Conservation (phyloP, 129 eudicot genomes). For the Kitagawia praeruptora region DNA sequence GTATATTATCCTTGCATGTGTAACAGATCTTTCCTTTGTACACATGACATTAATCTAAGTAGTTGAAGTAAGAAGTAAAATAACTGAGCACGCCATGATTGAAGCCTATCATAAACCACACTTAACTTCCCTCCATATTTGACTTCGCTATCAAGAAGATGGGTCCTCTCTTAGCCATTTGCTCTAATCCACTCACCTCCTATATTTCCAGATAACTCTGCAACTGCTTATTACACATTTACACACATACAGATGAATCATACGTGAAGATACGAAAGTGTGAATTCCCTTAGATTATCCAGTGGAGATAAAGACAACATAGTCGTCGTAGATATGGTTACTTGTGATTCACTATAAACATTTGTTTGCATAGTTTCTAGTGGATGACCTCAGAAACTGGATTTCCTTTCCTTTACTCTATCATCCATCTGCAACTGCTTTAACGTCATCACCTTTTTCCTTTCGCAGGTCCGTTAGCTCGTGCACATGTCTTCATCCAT, state of each 20-base stretch:
- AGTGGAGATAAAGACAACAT: not conserved
- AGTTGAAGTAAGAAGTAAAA: not conserved
- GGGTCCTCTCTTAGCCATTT: not conserved
- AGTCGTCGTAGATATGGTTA: not conserved
- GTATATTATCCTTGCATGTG: not conserved
- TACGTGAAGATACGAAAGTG: not conserved
- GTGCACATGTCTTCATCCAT: constrained; percentile 1
- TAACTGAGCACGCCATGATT: not conserved
- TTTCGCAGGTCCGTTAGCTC: constrained; percentile 1
- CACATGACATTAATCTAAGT: not conserved
- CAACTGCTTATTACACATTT: not conserved
- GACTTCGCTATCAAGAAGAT: not conserved
- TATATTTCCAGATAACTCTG: not conserved
- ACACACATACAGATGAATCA: not conserved
- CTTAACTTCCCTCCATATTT: not conserved
- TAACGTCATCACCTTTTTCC: constrained; percentile 4
- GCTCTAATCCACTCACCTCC: not conserved
- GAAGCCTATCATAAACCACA: not conserved
- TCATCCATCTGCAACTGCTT: constrained; percentile 14
- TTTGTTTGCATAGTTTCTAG: not conserved
- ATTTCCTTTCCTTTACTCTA: not conserved
- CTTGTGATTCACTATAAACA: not conserved
- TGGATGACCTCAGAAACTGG: not conserved
- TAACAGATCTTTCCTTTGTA: not conserved
- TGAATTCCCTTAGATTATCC: not conserved